Base-by-base conservation (phyloP, 2,329 filamentous ascomycete genomes). In the Colletotrichum agaves region DNA sequence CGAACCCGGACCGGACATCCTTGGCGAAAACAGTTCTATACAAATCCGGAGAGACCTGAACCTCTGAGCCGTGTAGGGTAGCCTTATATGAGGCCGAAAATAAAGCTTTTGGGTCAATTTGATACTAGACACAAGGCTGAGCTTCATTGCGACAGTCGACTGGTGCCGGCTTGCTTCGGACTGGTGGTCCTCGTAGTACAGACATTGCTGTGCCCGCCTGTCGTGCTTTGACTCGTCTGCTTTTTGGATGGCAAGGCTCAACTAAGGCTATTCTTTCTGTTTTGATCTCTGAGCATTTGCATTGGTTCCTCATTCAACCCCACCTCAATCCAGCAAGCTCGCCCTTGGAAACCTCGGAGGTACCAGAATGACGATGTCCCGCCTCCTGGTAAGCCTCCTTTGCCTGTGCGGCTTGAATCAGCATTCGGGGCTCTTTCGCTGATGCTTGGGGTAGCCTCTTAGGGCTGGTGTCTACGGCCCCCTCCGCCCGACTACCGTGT, bases 301-400 rank as follows among this genome's bases (percentile, higher is more conserved):
- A 5, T 23, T 13, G 39, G 43, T 55, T 61, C 35, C 33, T 41
- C 41, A 39, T n/a, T 33, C 35, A 7, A 62, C 33, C 27, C 60
- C 13, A n/a, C 27, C 31, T n/a, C 19, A 27, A 31, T 17, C 33
- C 31, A 53, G 17, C n/a, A 37, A 11, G 19, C 15, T 23, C 33
- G 5, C 17, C 15, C 21, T 33, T 21, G 19, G 43, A 27, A 27
- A 7, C 6, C 27, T 31, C 17, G 4, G 19, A 62, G 50, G 6
- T 33, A 31, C 12, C 3, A 55, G 33, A 35, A 68, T 60, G 61
- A 43, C 47, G 21, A 47, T 64, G 46, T 59, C 61, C 11, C 47
- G 61, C 41, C 31, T 65, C 17, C 10, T 68, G 47, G 65, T 60
- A 64, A 64, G 65, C 15, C 35, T 15, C 6, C 27, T 33, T 12